A percentile compares a stretch with the other conserved stretches of the same genome.
Conservation (phyloP, 345 rosid species). For the Aegle marmelos region DNA sequence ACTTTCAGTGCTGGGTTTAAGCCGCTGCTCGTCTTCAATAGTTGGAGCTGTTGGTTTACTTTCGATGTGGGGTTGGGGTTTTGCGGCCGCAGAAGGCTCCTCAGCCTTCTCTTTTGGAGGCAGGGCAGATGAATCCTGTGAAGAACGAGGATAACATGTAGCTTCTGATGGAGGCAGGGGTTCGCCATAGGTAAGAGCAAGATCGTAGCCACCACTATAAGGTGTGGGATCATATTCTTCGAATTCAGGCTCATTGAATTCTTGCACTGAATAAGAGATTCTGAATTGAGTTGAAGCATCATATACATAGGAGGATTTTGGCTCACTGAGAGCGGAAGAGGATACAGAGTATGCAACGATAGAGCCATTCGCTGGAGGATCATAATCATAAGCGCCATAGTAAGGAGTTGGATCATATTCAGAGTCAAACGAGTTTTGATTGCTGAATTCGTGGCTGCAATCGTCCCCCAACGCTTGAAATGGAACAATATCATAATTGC, state of each 20-base stretch:
- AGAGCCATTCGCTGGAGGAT: constrained; percentile 14
- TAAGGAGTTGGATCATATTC: constrained; percentile 10
- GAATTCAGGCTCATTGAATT: constrained; percentile 45
- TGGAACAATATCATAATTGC: constrained; percentile 4
- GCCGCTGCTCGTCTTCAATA: constrained; percentile 12
- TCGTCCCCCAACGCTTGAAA: neutral
- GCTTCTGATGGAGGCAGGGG: constrained; percentile 60
- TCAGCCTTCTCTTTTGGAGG: constrained; percentile 17
- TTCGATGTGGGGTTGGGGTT: constrained; percentile 25
- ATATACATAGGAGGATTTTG: constrained; percentile 28
- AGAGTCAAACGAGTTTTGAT: neutral
- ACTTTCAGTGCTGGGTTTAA: neutral
- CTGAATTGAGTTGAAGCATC: constrained; percentile 31
- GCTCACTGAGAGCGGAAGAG: constrained; percentile 31
- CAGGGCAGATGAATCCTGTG: constrained; percentile 3
- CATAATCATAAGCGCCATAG: constrained; percentile 16
- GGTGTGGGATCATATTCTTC: constrained; percentile 81
- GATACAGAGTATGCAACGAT: constrained; percentile 45
- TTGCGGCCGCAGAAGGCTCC: neutral
- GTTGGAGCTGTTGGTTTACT: constrained; percentile 16
- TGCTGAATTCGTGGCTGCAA: constrained; percentile 10
- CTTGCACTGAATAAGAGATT: constrained; percentile 41
- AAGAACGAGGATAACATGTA: constrained; percentile 57
- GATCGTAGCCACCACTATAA: constrained; percentile 70
- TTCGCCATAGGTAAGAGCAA: constrained; percentile 52